Conservation (phyloP, 2,329 filamentous ascomycete genomes). For the Aureobasidium mangrovei region DNA sequence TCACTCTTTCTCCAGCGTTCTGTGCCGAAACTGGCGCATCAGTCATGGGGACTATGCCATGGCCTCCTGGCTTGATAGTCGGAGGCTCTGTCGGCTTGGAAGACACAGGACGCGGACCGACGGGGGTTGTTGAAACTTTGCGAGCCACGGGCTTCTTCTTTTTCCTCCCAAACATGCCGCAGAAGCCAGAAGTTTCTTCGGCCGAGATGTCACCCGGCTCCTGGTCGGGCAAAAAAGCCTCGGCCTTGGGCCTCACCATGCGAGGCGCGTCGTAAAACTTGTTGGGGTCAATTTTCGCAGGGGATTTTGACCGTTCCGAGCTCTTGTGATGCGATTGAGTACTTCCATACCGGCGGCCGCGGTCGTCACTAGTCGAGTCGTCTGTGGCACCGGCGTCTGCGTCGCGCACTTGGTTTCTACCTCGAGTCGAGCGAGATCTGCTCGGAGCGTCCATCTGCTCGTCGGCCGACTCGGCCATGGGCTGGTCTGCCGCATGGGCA, state of each 20-base stretch:
- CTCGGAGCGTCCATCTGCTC: background rate
- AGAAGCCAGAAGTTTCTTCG: slow-evolving; percentile 21
- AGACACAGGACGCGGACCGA: background rate
- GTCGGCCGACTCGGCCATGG: background rate
- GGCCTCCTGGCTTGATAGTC: slow-evolving; percentile 36
- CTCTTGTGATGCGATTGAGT: slow-evolving; percentile 3
- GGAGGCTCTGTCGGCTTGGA: slow-evolving; percentile 17
- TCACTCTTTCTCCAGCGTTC: slow-evolving; percentile 68
- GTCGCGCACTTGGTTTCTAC: background rate
- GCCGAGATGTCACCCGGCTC: slow-evolving; percentile 2
- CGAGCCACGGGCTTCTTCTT: slow-evolving; percentile 16
- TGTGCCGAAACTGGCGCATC: slow-evolving; percentile 75
- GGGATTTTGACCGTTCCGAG: background rate
- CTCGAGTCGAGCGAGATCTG: background rate
- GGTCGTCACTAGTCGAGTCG: background rate
- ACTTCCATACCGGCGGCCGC: background rate
- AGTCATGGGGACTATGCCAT: slow-evolving; percentile 45
- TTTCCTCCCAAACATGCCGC: slow-evolving; percentile 29
- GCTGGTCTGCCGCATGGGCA: background rate
- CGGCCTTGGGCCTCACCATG: background rate
- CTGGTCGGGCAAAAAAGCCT: background rate
- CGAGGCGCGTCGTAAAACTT: background rate
- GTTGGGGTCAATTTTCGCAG: background rate
- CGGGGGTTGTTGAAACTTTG: background rate
- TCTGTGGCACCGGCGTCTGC: background rate